Base-by-base conservation (phyloP, 2,329 filamentous ascomycete genomes). In the Rhinocladiella similis region DNA sequence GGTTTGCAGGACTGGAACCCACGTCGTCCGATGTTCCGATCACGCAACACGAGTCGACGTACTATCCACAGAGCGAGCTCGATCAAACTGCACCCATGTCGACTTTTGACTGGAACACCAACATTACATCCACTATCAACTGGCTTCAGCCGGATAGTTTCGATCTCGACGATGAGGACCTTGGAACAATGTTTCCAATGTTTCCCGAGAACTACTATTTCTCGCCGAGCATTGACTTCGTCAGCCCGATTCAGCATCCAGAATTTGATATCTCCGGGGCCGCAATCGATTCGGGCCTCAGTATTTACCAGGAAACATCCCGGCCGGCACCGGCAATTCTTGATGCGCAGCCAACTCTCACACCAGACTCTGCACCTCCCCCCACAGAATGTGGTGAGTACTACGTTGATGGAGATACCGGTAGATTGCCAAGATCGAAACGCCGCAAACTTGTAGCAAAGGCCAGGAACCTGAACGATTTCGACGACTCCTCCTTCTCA, bases 121-220 rank as follows among this genome's bases (percentile, higher is more conserved):
- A 46, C 18, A 36, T 66, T 27, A 49, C 66, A 39, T 69, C 70
- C 7, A 66, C 68, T 1, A 68, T 73, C 18, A 73, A 75, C 46
- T 75, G 72, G 72, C 64, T 74, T 4, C 68, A 71, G 6, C 66
- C 68, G 5, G 67, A 71, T 16, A 43, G 22, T 12, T 46, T 48
- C 22, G 48, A 48, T 25, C 39, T 56, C 35, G 38, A 54, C 36
- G 38, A 53, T 38, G 42, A 29, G 19, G 38, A 52, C 27, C 42
- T 51, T 38, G 46, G 25, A 14, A 43, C 22, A 13, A 22, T 42
- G 25, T 48, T 54, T 42, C 42, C 49, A 18, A n/a, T 51, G 19
- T 56, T 59, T n/a, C 38, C 49, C 19, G 50, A 19, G 33, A 29
- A 54, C 20, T 47, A 43, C 29, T 41, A 33, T 16, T 50, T 50